Evolutionary conservation across 164 flowering plant species (phyloP).

Genomic region (Stephania japonica): DNA sequence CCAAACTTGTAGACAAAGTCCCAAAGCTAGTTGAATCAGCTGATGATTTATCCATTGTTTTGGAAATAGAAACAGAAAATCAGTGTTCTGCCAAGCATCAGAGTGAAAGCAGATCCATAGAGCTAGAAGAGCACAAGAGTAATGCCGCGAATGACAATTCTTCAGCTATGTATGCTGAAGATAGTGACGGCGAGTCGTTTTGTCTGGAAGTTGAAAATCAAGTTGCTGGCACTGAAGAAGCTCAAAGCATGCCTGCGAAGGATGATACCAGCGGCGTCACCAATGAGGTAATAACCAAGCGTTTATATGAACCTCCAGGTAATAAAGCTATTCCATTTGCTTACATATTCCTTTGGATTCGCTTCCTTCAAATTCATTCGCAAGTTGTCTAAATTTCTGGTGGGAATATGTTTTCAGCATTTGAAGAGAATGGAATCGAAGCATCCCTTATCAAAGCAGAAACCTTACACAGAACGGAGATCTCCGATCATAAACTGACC

Average conservation of each 20-base stretch:
- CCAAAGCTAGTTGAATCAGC: slow-evolving; percentile 11
- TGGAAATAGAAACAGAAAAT: slow-evolving; percentile 15
- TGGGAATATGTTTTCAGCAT: slow-evolving; percentile 12
- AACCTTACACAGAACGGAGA: slow-evolving; percentile 39
- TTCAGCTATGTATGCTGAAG: slow-evolving; percentile 21
- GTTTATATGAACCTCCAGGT: slow-evolving; percentile 34
- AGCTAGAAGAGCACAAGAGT: slow-evolving; percentile 29
- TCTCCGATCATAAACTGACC: slow-evolving; percentile 34
- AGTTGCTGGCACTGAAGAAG: not conserved
- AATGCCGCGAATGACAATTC: slow-evolving; percentile 25
- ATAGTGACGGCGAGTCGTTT: not conserved
- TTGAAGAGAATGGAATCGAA: slow-evolving; percentile 24
- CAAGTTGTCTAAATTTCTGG: not conserved
- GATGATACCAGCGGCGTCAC: slow-evolving; percentile 18
- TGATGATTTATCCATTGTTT: slow-evolving; percentile 3
- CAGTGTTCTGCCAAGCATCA: slow-evolving; percentile 13
- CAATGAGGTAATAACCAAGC: slow-evolving; percentile 8
- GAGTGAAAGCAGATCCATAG: slow-evolving; percentile 11
- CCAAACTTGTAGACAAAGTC: slow-evolving; percentile 11
- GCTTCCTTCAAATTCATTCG: not conserved
- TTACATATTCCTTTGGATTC: not conserved
- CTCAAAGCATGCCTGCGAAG: slow-evolving; percentile 13
- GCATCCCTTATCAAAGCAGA: slow-evolving; percentile 25
- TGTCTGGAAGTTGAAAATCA: slow-evolving; percentile 11
- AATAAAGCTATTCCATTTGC: not conserved